Percentiles rank a stretch among this genome's conserved stretches.
phyloP scores from a whole-genome alignment of 1,284 basidiomycete genomes.

The Volvariella volvacea region DNA sequence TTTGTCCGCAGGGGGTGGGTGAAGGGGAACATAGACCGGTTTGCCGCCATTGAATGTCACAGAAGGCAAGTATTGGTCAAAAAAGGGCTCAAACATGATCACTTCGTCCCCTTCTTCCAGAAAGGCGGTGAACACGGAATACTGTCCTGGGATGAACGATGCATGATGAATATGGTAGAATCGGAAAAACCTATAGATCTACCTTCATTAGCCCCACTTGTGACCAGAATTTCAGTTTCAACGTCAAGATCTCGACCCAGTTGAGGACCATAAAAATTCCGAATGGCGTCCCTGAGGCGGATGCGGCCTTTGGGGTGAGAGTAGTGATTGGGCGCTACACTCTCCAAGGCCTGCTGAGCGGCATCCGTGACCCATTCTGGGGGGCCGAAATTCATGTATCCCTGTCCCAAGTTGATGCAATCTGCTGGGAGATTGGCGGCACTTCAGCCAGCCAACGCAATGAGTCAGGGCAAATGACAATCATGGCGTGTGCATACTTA shows the following conservation, averaged over 20 bases:
- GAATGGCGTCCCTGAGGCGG: conserved; percentile 81
- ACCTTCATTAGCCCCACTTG: conserved; percentile 96
- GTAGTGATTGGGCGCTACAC: conserved; percentile 78
- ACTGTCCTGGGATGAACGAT: conserved; percentile 65
- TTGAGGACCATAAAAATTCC: conserved; percentile 67
- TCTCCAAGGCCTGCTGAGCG: conserved; percentile 64
- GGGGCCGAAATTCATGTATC: conserved; percentile 91
- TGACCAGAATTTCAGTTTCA: conserved; percentile 88
- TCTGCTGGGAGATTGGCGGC: conserved; percentile 80
- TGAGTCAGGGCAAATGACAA: conserved; percentile 24
- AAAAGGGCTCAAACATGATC: conserved; percentile 97
- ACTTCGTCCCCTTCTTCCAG: conserved; percentile 91
- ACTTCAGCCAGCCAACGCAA: no score
- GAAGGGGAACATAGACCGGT: conserved; percentile 92
- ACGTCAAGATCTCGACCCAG: conserved; percentile 73
- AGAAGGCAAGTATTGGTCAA: conserved; percentile 93
- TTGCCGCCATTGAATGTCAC: conserved; percentile 91
- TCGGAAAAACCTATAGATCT: conserved; percentile 10
- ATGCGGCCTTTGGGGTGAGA: conserved; percentile 86
- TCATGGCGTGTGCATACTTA: conserved; percentile 51
- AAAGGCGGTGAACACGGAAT: conserved; percentile 86
- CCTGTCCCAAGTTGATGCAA: conserved; percentile 90
- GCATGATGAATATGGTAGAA: conserved; percentile 1
- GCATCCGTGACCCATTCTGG: conserved; percentile 80
- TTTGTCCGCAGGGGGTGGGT: conserved; percentile 63